Conservation (phyloP, 345 rosid species). For the Rhodamnia rubescens region DNA sequence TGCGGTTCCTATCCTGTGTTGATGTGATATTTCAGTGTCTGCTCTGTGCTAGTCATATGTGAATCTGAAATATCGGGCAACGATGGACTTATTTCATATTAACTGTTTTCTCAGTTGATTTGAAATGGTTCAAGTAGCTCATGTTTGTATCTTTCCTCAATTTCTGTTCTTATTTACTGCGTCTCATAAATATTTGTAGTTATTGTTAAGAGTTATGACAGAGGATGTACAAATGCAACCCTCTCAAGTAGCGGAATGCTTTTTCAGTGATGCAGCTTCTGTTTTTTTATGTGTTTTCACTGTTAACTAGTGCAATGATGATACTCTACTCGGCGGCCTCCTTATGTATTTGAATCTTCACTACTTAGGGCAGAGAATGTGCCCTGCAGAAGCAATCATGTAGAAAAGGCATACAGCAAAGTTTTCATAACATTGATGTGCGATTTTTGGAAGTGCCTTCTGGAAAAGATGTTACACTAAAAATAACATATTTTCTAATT, state of each 20-base stretch:
- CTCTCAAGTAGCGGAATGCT: background rate
- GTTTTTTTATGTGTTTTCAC: background rate
- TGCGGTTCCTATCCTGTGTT: background rate
- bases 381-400: background rate
- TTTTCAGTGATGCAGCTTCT: background rate
- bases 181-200: background rate
- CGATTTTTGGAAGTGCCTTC: background rate
- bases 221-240: background rate
- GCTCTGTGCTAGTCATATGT: background rate
- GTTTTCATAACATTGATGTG: background rate
- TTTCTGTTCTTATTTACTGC: background rate
- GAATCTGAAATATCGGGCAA: background rate
- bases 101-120: background rate
- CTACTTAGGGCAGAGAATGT: background rate
- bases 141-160: background rate
- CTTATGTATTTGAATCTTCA: background rate
- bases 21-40: background rate
- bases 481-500: background rate
- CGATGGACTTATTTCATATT: background rate
- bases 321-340: background rate
- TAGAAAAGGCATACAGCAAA: background rate
- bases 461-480: background rate
- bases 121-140: background rate
- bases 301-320: background rate
- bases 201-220: background rate